A percentile compares a stretch with the other conserved stretches of the same genome.
Conservation (phyloP, 768 basidiomycete genomes). For the Leccinellum luteum region DNA sequence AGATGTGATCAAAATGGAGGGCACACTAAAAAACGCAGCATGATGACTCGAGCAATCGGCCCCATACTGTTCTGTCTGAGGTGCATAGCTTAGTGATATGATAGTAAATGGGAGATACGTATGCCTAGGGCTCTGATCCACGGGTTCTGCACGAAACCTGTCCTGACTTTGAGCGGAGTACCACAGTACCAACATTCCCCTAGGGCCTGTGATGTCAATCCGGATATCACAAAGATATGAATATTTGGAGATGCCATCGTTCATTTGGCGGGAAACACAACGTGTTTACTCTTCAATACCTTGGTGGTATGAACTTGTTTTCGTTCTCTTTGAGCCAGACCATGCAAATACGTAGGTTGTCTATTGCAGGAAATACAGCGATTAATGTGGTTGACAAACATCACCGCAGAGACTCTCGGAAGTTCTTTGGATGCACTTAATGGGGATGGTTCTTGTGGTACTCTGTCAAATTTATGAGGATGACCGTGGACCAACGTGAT, state of each 20-base stretch:
- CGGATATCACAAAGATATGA: not conserved
- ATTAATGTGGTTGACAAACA: conserved; percentile 10
- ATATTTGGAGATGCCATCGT: not conserved
- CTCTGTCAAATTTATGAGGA: conserved; percentile 46
- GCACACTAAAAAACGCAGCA: not conserved
- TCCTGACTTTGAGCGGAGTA: not conserved
- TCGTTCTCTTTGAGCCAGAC: not conserved
- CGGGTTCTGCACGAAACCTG: not conserved
- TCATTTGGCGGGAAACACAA: not conserved
- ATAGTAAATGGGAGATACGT: not conserved
- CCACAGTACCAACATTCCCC: not conserved
- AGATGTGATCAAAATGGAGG: not conserved
- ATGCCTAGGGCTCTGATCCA: not conserved
- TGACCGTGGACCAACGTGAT: not conserved
- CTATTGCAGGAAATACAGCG: conserved; percentile 27
- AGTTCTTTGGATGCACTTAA: conserved; percentile 34
- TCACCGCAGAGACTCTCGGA: conserved; percentile 1
- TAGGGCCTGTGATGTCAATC: not conserved
- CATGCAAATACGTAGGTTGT: conserved; percentile 12
- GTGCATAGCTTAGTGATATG: not conserved
- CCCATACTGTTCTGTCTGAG: not conserved
- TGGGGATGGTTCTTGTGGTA: conserved; percentile 92
- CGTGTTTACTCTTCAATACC: not conserved
- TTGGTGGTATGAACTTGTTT: not conserved
- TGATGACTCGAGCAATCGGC: not conserved